phyloP scores from a whole-genome alignment of 202 grass and related monocot genomes.

The Setaria viridis region DNA sequence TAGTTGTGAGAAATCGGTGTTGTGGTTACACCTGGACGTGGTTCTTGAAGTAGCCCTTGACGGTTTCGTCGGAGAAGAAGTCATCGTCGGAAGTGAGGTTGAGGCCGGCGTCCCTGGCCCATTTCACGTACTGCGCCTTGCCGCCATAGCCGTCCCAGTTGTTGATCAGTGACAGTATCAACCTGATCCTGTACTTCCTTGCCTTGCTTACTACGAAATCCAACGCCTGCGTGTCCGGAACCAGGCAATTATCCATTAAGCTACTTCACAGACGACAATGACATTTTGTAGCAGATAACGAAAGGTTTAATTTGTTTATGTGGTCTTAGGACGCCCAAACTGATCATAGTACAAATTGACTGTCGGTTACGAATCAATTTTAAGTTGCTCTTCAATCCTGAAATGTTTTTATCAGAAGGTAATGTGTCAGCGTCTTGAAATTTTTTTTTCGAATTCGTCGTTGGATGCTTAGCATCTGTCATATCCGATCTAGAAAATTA shows the following conservation, averaged over 20 bases:
- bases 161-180: conserved; percentile 63
- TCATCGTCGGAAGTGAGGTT: conserved; percentile 61
- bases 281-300: background rate
- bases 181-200: conserved; percentile 63
- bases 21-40: conserved; percentile 50
- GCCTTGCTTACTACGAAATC: conserved; percentile 85
- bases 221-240: conserved; percentile 51
- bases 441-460: too few species aligned
- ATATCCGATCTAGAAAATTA: too few species aligned
- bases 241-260: background rate
- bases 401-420: background rate
- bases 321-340: background rate
- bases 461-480: too few species aligned
- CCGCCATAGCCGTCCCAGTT: conserved; percentile 79
- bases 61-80: conserved; percentile 66
- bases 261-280: background rate
- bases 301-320: background rate
- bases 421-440: too few species aligned
- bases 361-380: background rate
- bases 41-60: conserved; percentile 66
- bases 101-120: conserved; percentile 53
- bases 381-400: background rate
- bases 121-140: conserved; percentile 71
- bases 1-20: too few species aligned
- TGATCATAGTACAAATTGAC: too few species aligned